These are phyloP conservation scores for Pyricularia pennisetigena DNA, from an alignment of 2,329 filamentous ascomycete genomes.

Conservation along the genomic window DNA sequence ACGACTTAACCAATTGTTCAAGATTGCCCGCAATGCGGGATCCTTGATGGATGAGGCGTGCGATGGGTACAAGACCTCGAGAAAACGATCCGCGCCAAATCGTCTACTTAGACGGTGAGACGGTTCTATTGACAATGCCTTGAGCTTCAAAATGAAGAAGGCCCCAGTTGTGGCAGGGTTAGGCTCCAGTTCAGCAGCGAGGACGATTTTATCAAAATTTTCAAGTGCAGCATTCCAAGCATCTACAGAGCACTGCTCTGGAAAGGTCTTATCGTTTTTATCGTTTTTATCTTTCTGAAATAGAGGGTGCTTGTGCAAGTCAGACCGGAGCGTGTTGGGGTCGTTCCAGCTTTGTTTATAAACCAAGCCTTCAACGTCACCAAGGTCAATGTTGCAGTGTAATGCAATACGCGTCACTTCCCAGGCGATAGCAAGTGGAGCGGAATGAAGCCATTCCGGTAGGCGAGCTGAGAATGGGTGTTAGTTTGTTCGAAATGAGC, in stretches of 20 bases:
- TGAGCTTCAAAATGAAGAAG: constrained; percentile 34
- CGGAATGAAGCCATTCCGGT: constrained; percentile 27
- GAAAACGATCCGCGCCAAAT: constrained; percentile 48
- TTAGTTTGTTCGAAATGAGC: not conserved
- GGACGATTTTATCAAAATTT: constrained; percentile 27
- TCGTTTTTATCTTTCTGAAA: too few species aligned
- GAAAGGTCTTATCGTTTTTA: too few species aligned
- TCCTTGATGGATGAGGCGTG: constrained; percentile 21
- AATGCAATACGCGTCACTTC: constrained; percentile 38
- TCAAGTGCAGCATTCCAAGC: constrained; percentile 35
- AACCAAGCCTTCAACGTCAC: constrained; percentile 18
- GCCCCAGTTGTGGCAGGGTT: constrained; percentile 24
- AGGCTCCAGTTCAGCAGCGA: constrained; percentile 31
- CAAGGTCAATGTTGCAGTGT: constrained; percentile 31
- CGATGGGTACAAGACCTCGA: constrained; percentile 43
- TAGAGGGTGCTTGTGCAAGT: constrained; percentile 25
- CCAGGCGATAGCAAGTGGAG: constrained; percentile 41
- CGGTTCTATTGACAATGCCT: constrained; percentile 36
- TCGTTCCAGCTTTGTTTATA: constrained; percentile 32
- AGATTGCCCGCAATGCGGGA: constrained; percentile 16
- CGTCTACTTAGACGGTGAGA: constrained; percentile 42
- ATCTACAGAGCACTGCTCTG: constrained; percentile 29
- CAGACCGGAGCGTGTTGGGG: constrained; percentile 31
- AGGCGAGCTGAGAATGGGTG: constrained; percentile 21
- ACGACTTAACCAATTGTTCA: constrained; percentile 30